These are phyloP conservation scores for Mollisia scopiformis DNA, from an alignment of 2,329 filamentous ascomycete genomes.

Conservation along the genomic window DNA sequence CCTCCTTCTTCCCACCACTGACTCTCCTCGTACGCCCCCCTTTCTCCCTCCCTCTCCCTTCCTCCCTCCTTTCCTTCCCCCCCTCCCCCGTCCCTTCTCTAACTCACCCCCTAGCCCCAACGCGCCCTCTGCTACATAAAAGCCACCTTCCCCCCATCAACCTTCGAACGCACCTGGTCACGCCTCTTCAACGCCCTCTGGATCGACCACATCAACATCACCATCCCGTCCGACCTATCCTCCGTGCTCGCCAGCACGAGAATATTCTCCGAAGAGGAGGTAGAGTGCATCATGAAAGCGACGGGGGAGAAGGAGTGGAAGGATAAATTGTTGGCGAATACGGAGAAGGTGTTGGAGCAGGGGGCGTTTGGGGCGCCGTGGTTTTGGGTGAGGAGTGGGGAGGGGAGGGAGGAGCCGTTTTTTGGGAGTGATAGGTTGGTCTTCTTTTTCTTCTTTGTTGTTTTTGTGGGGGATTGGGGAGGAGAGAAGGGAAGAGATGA, in stretches of 20 bases:
- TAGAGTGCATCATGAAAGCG: constrained; percentile 57
- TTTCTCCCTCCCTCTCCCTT: constrained; percentile 38
- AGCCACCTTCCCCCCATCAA: constrained; percentile 30
- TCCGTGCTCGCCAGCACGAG: constrained; percentile 40
- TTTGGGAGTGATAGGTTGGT: constrained; percentile 74
- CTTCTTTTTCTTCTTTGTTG: not conserved
- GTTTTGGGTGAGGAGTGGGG: constrained; percentile 66
- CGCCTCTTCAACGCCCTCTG: constrained; percentile 65
- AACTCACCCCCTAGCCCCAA: constrained; percentile 48
- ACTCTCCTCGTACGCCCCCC: constrained; percentile 44
- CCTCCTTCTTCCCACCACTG: constrained; percentile 56
- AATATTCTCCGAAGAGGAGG: constrained; percentile 53
- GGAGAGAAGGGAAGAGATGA: not conserved
- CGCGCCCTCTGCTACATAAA: constrained; percentile 7
- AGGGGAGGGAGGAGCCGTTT: constrained; percentile 67
- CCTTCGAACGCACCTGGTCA: constrained; percentile 56
- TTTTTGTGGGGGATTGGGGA: not conserved
- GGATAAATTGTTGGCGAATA: constrained; percentile 57
- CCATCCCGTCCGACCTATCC: constrained; percentile 56
- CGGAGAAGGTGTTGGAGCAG: constrained; percentile 60
- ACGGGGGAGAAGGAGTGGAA: constrained; percentile 53
- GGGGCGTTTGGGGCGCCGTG: constrained; percentile 81
- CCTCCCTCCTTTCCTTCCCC: not conserved
- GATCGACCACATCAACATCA: constrained; percentile 62
- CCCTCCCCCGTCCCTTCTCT: constrained; percentile 32